Base-by-base conservation (phyloP, 768 basidiomycete species). In the Chiua virens region DNA sequence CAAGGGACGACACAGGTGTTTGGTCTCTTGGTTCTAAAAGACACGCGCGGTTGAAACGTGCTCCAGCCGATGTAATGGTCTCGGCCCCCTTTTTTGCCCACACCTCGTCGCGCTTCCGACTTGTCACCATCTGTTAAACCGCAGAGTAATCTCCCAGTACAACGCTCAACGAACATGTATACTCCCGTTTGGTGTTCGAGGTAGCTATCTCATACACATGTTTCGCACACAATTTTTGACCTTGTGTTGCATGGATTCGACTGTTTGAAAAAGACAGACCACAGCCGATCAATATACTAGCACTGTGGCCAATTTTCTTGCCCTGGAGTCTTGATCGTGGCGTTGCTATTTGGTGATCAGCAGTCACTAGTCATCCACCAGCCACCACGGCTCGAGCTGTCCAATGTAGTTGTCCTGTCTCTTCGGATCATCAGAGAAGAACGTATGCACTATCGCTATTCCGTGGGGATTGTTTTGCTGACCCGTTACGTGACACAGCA, bases 311-410 rank as follows among this genome's bases (percentile, higher is more conserved):
- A 2, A 34, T 18, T 28, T 34, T 20, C 49, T 18, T 37, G n/a
- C 40, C 40, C 37, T 30, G 34, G 21, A 36, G 30, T n/a, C 25
- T 28, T 54, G 54, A 63, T 56, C 10, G 54, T 63, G 58, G 52
- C 50, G 54, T 37, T 18, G 28, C 44, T 15, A 18, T 45, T 46
- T 41, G 44, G 49, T 39, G 32, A 51, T 54, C 34, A 17, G 17
- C 49, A 45, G 54, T 32, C 38, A 23, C 48, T 34, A 40, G 45
- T 32, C 48, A 42, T 47, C 14, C 13, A 41, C 28, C 48, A 44
- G 45, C 14, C 13, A 42, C 48, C 46, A 39, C 25, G 51, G 39
- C 49, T 46, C 42, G 8, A 40, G 14, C 35, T 41, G 14, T 40
- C 40, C 30, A 13, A n/a, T 39, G 36, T 3, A 34, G 36, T 28